Evolutionary conservation across 148 eudicot species (phyloP), one percentile per base, ranked within the genome.

Genomic region (Chenopodium formosanum): DNA sequence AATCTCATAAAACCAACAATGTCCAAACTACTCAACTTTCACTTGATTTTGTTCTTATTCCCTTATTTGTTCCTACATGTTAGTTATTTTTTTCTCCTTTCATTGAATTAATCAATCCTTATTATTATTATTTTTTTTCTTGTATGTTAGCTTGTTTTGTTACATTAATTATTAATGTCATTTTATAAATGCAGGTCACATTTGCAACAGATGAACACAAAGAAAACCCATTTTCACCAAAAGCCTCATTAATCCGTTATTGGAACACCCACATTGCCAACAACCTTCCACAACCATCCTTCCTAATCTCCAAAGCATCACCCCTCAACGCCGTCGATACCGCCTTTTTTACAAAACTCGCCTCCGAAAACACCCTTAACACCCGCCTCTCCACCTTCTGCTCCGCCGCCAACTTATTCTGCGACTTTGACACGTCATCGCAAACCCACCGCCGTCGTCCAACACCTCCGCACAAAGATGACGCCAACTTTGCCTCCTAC

Each of bases 231-330:
- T 93, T 93, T 34, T 83, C 97, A 16, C 83, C 94, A n/a, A 93
- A 88, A 85, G 93, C 97, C 2, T 89, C 96, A n/a, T 67, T 88
- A 16, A 86, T 90, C 44, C 85, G 99, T 0, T 95, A 93, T 58
- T 95, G 99, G 99, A 92, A 89, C 84, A 84, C 81, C 53, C 92
- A 89, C 76, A 87, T 95, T 79, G 86, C 92, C 66, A 91, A 87
- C 73, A 79, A 76, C 46, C 82, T 80, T 40, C 86, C 92, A 0
- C 90, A 63, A 23, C 89, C 94, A 13, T 29, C 82, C 0, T 95
- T 95, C 85, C 88, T 95, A 5, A 81, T 92, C n/a, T 85, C 93
- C 52, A 95, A 95, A 84, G 90, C 94, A 23, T 95, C 99, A 4
- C 99, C 99, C 3, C 88, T 95, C 60, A 82, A 84, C 53, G 84